phyloP scores from a whole-genome alignment of 1,139 yeast species.

The Suhomyces ambrosiae region DNA sequence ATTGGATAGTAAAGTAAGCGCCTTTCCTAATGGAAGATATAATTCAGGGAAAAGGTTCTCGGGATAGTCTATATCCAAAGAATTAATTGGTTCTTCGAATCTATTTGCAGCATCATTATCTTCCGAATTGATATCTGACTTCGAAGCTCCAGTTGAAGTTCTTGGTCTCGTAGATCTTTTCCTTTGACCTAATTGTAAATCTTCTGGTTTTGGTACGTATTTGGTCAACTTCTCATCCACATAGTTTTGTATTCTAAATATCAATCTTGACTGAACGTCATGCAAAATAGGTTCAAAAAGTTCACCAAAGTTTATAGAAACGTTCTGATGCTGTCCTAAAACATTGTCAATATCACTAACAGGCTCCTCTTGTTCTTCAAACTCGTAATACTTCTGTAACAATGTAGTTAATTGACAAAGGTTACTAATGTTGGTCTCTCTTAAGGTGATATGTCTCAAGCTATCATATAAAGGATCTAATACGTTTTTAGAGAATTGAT shows the following conservation, averaged over 20 bases:
- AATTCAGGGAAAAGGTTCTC: conserved; percentile 52
- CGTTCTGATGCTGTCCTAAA: conserved; percentile 7
- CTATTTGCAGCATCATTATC: conserved; percentile 2
- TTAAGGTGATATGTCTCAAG: conserved; percentile 63
- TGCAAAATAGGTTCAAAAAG: conserved; percentile 71
- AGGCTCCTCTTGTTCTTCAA: conserved; percentile 44
- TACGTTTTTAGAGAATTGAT: conserved; percentile 59
- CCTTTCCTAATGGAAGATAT: conserved; percentile 75
- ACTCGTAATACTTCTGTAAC: conserved; percentile 67
- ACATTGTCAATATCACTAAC: conserved; percentile 9
- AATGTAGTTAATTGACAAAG: conserved; percentile 78
- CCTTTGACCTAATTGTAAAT: conserved; percentile 31
- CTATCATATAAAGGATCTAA: conserved; percentile 79
- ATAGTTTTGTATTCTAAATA: conserved; percentile 74
- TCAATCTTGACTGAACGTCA: conserved; percentile 77
- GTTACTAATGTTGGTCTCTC: conserved; percentile 65
- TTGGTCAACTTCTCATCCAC: conserved; percentile 68
- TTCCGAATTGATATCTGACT: neutral
- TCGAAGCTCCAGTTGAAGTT: conserved; percentile 1
- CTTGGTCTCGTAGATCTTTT: conserved; percentile 7
- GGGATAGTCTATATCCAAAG: conserved; percentile 36
- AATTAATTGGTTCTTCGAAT: conserved; percentile 11
- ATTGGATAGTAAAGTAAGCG: conserved; percentile 71
- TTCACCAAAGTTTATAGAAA: conserved; percentile 51
- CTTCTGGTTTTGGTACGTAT: conserved; percentile 69